These are phyloP conservation scores for Gloeostereum incarnatum DNA, from an alignment of 768 basidiomycete genomes.

Conservation along the genomic window DNA sequence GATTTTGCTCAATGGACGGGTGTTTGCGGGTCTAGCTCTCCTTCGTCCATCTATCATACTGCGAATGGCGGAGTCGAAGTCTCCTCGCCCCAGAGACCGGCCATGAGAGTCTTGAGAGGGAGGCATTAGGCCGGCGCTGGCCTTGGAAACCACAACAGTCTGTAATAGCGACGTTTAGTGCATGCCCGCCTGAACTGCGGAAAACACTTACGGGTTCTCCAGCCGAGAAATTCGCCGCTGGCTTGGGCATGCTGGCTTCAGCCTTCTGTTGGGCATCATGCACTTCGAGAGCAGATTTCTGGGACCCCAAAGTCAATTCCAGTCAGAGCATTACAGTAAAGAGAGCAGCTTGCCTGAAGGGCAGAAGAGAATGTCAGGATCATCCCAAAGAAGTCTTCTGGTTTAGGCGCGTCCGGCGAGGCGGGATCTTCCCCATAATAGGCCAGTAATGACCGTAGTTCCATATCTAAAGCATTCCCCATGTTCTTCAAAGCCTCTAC, in stretches of 20 bases:
- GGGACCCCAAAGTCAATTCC: conserved; percentile 6
- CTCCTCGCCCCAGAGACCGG: conserved; percentile 63
- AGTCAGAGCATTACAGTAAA: background rate
- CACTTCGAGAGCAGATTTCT: conserved; percentile 70
- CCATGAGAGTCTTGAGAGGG: conserved; percentile 27
- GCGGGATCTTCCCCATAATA: conserved; percentile 78
- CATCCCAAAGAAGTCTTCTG: conserved; percentile 77
- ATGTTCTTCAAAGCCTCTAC: conserved; percentile 63
- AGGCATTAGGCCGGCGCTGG: conserved; percentile 11
- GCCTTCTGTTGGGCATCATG: conserved; percentile 37
- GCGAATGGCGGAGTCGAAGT: conserved; percentile 77
- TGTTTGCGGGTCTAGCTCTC: conserved; percentile 29
- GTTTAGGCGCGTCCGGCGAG: conserved; percentile 53
- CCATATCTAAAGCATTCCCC: conserved; percentile 43
- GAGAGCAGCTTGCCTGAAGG: conserved; percentile 41
- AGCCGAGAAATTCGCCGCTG: conserved; percentile 12
- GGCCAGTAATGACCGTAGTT: conserved; percentile 46
- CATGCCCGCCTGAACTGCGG: no score
- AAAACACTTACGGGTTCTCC: no score
- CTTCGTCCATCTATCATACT: conserved; percentile 65
- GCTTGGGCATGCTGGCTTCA: conserved; percentile 14
- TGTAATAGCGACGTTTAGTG: no score
- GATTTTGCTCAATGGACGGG: conserved; percentile 66
- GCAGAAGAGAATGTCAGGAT: conserved; percentile 68
- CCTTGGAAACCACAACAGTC: conserved; percentile 10